Base-by-base conservation (phyloP, 345 rosid species). In the Rhodamnia argentea region DNA sequence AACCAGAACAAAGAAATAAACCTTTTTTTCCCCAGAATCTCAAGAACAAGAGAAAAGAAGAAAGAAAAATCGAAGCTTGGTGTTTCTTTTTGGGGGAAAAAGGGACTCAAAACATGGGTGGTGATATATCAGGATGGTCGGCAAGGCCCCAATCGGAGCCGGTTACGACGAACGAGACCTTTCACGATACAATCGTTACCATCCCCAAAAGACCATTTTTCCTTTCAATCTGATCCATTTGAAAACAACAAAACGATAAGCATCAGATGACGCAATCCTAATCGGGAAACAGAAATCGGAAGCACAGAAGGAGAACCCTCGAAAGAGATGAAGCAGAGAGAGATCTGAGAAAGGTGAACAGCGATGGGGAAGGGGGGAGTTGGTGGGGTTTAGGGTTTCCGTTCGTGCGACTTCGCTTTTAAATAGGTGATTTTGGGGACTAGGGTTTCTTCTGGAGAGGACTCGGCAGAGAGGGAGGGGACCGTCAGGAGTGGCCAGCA, bases 141-240 rank as follows among this genome's bases (percentile, higher is more conserved):
- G 94, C 99, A 94, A 93, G 93, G 94, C 95, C 84, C 90, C 52
- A 86, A 23, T 70, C 84, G 81, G 29, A 90, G 93, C 97, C 94
- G 37, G 85, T 93, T 95, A 96, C 98, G 98, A 95, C 99, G 98
- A 96, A 96, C 99, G 98, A 96, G 98, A 95, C 97, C 98, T 92
- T 90, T 90, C 90, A 86, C 58, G 83, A 70, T 86, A 84, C 74
- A 92, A 90, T 96, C 98, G 90, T 94, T 96, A 94, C 92, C 54
- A 96, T 93, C 98, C 94, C 89, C 52, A 10, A 12, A 37, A 51
- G 40, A n/a, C 52, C 40, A 37, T 22, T 53, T 29, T 42, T 54
- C 24, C 18, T 78, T 83, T 84, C 75, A 37, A 59, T 42, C 54
- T 2, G 27, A 84, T 44, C 74, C 50, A 9, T 47, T 26, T 10